Evolutionary conservation across 176 grass and related monocot species (phyloP), one percentile per base, ranked within the genome.

Genomic region (Aegilops sharonensis): DNA sequence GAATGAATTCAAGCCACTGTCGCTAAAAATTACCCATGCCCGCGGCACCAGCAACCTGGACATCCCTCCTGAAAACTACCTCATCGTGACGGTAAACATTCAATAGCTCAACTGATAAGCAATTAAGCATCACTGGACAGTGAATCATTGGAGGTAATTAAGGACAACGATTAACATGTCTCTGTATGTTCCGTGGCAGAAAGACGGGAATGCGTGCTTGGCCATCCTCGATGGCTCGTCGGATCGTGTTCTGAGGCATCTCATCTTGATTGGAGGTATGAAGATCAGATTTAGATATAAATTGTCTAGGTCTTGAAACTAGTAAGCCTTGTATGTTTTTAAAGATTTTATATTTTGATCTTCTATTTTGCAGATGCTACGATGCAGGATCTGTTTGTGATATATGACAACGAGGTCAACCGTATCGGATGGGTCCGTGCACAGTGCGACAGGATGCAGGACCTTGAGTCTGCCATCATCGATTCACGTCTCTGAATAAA

Each of bases 41-140:
- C 15, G 1, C 15, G 15, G 50, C 50, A 54, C 50, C 50, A 54
- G 50, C 50, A 54, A 2, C 50, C 5, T 99, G 79, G 94, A 96
- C 81, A 92, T 99, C 32, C 94, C 91, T 73, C 92, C 97, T 34
- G 92, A 99, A 81, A 96, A 99, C 47, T 99, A 99, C 72, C 92
- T 99, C 64, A 63, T 99, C 67, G 87, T 96, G 50, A 91, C 92
- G 0, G 97, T 99, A 99, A 92, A 72, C 60, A 57, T 80, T 81
- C 15, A 7, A 82, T 52, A 81, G 61, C 80, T 43, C 30, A 77
- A 59, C 40, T 24, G 3, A 68, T 29, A 27, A 52, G n/a, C 42
- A 72, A 25, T 43, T 43, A 30, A 31, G 29, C 48, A 61, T 52
- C 50, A 18, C 15, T 54, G 50, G 50, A 54, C 50, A 54, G 15